A percentile compares a stretch with the other conserved stretches of the same genome.
These are phyloP conservation scores for Lomentospora prolificans DNA, from an alignment of 2,329 filamentous ascomycete species.

Conservation along the genomic window DNA sequence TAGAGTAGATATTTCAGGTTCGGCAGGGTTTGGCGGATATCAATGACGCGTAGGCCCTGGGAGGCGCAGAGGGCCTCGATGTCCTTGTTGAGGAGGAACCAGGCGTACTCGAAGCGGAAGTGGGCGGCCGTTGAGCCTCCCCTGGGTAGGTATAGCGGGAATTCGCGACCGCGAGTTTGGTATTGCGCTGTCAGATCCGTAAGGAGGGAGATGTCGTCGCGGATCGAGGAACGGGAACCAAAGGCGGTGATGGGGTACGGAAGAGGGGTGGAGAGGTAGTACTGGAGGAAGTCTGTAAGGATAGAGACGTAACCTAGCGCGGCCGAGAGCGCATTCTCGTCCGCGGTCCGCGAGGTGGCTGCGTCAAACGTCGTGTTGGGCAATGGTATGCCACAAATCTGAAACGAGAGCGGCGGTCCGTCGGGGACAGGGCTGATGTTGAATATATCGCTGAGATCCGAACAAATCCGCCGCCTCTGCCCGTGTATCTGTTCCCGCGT, in stretches of 20 bases:
- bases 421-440: conserved; percentile 58
- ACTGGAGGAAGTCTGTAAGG: conserved; percentile 64
- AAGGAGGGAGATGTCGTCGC: conserved; percentile 60
- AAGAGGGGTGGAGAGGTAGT: conserved; percentile 68
- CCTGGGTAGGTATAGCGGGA: conserved; percentile 63
- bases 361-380: conserved; percentile 71
- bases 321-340: conserved; percentile 67
- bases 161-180: conserved; percentile 51
- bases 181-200: conserved; percentile 25
- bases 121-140: conserved; percentile 57
- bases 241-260: conserved; percentile 69
- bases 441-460: conserved; percentile 71
- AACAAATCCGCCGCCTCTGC: conserved; percentile 81
- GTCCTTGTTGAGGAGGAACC: conserved; percentile 94
- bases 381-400: conserved; percentile 66
- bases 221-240: conserved; percentile 65
- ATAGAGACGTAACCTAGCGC: conserved; percentile 74
- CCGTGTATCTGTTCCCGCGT: conserved; percentile 61
- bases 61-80: conserved; percentile 61
- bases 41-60: conserved; percentile 69
- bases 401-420: conserved; percentile 62
- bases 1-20: conserved; percentile 92
- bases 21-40: conserved; percentile 83
- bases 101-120: conserved; percentile 91
- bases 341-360: conserved; percentile 28